Evolutionary conservation across 164 flowering plant species (phyloP), one percentile per base, ranked within the genome.

Genomic region (Berberis vulgaris): DNA sequence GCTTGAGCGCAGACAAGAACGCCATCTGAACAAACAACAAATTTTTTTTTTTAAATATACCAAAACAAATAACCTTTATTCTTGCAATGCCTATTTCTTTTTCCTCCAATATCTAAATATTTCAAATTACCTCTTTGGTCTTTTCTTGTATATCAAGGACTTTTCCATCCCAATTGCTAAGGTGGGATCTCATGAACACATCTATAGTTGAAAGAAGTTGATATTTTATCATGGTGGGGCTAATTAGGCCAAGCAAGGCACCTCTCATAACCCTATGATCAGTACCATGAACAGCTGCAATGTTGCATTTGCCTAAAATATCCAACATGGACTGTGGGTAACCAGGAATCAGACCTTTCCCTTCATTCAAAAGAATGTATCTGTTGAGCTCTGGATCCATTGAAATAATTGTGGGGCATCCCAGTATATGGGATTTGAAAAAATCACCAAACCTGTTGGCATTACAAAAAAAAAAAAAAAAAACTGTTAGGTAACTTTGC

Each of bases 381-480:
- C 85, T 78, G 79, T 94, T 94, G n/a, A 91, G 67, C 70, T 89
- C 99, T 70, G 97, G 91, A 76, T 94, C 97, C 99, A 91, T 87
- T 50, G 96, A 94, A 7, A 91, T 83, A 46, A 91, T 65, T 42
- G 96, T 85, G 11, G 99, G 99, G 50, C 88, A 91, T 0, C 99
- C 99, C 67, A 91, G 66, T 54, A 94, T 77, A 72, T 91, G 99
- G 56, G 99, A 79, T 59, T 87, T 94, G 91, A 91, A 94, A 59
- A 94, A 67, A 59, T 65, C 84, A 9, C 99, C 99, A 80, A 78
- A 83, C 82, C 99, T 94, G 74, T 45, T 26, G 26, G 26, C 26
- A 26, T 26, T 26, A 26, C 26, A 5, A 62, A 12, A 9, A 45
- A 26, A 49, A 44, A 52, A 7, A 60, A 45, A 60, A 8, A 49